Evolutionary conservation across 2,329 filamentous ascomycete species (phyloP).

Genomic region (Thermomyces lanuginosus): DNA sequence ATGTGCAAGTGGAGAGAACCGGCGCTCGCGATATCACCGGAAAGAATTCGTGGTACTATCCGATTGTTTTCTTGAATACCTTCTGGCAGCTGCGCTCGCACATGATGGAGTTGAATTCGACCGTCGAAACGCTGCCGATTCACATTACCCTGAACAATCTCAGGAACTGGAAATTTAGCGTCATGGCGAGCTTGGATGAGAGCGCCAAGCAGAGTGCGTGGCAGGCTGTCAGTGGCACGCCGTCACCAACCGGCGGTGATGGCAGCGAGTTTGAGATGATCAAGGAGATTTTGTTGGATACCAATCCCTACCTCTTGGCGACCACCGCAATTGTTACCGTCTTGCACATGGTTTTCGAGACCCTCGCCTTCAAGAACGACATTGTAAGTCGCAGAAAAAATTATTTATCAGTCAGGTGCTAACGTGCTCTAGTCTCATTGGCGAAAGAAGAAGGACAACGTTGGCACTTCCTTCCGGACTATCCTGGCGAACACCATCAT

Average conservation of each 20-base stretch:
- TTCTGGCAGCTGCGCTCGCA: slow-evolving; percentile 92
- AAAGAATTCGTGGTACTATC: slow-evolving; percentile 85
- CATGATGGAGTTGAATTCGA: slow-evolving; percentile 84
- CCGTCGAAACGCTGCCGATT: slow-evolving; percentile 64
- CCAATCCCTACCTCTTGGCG: slow-evolving; percentile 75
- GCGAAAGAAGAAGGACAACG: slow-evolving; percentile 98
- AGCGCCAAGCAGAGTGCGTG: slow-evolving; percentile 69
- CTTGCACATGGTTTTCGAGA: slow-evolving; percentile 87
- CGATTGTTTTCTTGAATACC: slow-evolving; percentile 79
- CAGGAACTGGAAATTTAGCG: slow-evolving; percentile 74
- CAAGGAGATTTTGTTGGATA: slow-evolving; percentile 88
- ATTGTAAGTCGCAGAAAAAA: slow-evolving; percentile 39
- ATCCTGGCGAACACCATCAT: slow-evolving; percentile 97
- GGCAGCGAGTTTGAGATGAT: slow-evolving; percentile 92
- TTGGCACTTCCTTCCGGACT: slow-evolving; percentile 87
- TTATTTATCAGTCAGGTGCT: slow-evolving; percentile 1
- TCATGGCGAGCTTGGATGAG: slow-evolving; percentile 71
- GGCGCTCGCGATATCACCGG: slow-evolving; percentile 70
- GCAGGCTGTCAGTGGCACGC: slow-evolving; percentile 57
- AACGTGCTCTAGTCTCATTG: slow-evolving; percentile 50
- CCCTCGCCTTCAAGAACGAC: slow-evolving; percentile 90
- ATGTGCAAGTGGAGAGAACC: slow-evolving; percentile 60
- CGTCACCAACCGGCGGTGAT: slow-evolving; percentile 62
- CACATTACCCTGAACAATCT: slow-evolving; percentile 72
- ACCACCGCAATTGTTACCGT: slow-evolving; percentile 74